These are phyloP conservation scores for Ogataea polymorpha DNA, from an alignment of 805 yeast species.

Conservation along the genomic window DNA sequence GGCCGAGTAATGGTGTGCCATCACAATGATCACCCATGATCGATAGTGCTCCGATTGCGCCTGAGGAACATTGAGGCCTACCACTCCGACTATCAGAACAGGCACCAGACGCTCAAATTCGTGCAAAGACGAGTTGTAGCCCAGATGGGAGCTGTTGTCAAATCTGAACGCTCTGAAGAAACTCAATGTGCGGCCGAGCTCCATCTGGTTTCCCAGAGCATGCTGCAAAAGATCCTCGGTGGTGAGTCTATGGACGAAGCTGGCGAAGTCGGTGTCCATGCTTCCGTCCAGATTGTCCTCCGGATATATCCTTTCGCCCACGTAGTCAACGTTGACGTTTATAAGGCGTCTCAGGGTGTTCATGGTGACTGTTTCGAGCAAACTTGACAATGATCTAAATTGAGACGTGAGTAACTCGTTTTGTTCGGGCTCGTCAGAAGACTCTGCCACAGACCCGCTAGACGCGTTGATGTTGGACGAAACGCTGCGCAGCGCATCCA, in stretches of 20 bases:
- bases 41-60: slow-evolving; percentile 28
- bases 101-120: slow-evolving; percentile 25
- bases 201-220: slow-evolving; percentile 31
- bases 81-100: slow-evolving; percentile 31
- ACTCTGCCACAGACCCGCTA: neutral
- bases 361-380: slow-evolving; percentile 28
- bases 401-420: slow-evolving; percentile 19
- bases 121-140: slow-evolving; percentile 10
- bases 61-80: slow-evolving; percentile 24
- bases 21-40: slow-evolving; percentile 61
- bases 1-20: slow-evolving; percentile 51
- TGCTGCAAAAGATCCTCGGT: slow-evolving; percentile 24
- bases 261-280: slow-evolving; percentile 41
- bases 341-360: slow-evolving; percentile 26
- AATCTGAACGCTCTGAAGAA: slow-evolving; percentile 45
- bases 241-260: slow-evolving; percentile 36
- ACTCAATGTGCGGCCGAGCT: slow-evolving; percentile 28
- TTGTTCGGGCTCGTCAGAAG: slow-evolving; percentile 10
- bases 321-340: slow-evolving; percentile 11
- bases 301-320: slow-evolving; percentile 24
- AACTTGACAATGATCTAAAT: slow-evolving; percentile 26
- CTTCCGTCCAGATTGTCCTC: slow-evolving; percentile 8
- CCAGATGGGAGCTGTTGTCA: slow-evolving; percentile 23
- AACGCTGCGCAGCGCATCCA: slow-evolving; percentile 1
- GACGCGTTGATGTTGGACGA: neutral